A percentile compares a stretch with the other conserved stretches of the same genome.
Conservation (phyloP, 73 alveolate genomes). For the Paramecium pentaurelia region DNA sequence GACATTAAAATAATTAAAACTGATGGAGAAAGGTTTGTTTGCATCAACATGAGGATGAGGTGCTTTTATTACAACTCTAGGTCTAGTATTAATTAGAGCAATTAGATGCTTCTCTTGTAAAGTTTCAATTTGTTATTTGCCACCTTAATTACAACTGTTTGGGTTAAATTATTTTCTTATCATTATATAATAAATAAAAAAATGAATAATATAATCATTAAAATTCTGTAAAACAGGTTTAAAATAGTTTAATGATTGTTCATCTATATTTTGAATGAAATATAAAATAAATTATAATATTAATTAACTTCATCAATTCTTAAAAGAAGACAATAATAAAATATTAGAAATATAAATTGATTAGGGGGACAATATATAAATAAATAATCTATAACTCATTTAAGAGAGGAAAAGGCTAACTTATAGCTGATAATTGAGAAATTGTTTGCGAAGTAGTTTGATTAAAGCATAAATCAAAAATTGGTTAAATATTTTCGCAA, state of each 20-base stretch:
- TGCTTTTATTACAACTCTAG: background rate
- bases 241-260: background rate
- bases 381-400: too few species aligned
- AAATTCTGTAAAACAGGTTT: background rate
- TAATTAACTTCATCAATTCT: background rate
- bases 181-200: background rate
- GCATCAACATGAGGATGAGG: conserved; percentile 45
- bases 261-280: background rate
- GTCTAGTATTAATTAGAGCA: background rate
- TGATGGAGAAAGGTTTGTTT: background rate
- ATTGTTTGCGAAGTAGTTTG: too few species aligned
- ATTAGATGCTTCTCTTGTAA: background rate
- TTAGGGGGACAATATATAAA: background rate
- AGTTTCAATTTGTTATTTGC: background rate
- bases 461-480: too few species aligned
- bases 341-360: conserved; percentile 79
- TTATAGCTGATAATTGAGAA: too few species aligned
- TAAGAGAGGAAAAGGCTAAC: too few species aligned
- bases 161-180: background rate
- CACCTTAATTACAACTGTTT: conserved; percentile 10
- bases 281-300: background rate
- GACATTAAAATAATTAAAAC: background rate
- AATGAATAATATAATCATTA: background rate
- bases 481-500: too few species aligned
- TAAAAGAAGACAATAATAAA: conserved; percentile 74